These are phyloP conservation scores for Pyrenula massariospora DNA, from an alignment of 495 filamentous ascomycete genomes.

Conservation along the genomic window DNA sequence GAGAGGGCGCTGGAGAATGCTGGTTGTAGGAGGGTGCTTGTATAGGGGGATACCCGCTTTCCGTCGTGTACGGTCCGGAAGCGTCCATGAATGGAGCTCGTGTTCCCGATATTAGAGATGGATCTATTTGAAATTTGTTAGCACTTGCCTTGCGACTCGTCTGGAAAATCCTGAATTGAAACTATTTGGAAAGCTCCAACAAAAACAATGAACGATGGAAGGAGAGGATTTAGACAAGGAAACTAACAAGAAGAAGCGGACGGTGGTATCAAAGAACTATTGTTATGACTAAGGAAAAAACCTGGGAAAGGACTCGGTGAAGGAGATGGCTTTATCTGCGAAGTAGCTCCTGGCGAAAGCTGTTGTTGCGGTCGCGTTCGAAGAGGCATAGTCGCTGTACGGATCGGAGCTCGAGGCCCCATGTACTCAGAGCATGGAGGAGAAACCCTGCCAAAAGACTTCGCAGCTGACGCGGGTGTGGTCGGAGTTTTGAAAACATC, in stretches of 20 bases:
- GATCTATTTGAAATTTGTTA: background rate
- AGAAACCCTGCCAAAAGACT: conserved; percentile 6
- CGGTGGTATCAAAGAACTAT: conserved; percentile 48
- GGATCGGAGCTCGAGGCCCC: conserved; percentile 3
- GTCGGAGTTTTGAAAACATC: conserved; percentile 12
- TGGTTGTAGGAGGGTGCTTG: background rate
- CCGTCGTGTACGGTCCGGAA: background rate
- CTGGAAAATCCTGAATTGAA: conserved; percentile 3
- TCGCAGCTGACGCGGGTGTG: conserved; percentile 7
- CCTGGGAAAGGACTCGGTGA: conserved; percentile 15
- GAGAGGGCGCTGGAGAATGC: background rate
- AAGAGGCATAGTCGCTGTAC: background rate
- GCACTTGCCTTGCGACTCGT: background rate
- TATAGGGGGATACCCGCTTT: background rate
- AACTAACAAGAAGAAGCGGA: conserved; percentile 52
- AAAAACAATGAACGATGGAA: conserved; percentile 6
- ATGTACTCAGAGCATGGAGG: conserved; percentile 2
- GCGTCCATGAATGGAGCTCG: conserved; percentile 2
- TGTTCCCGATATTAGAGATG: background rate
- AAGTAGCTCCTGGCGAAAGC: background rate
- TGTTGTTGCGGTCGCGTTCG: background rate
- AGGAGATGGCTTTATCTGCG: conserved; percentile 1
- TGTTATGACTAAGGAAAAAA: conserved; percentile 46
- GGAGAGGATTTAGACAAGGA: conserved; percentile 25
- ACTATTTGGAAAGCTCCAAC: conserved; percentile 6